Conservation (phyloP, 805 yeast species). For the Nakazawaea holstii region DNA sequence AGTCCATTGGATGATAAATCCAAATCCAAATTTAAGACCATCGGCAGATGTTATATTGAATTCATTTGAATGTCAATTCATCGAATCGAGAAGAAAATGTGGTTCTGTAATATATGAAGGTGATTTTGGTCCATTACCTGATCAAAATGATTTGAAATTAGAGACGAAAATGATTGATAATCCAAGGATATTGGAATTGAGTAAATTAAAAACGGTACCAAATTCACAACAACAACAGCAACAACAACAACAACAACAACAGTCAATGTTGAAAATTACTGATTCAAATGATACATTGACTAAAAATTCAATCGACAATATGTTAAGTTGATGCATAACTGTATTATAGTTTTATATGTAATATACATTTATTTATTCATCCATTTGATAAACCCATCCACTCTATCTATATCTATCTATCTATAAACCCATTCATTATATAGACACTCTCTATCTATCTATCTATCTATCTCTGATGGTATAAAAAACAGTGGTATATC, state of each 20-base stretch:
- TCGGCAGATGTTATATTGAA: slow-evolving; percentile 66
- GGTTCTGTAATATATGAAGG: slow-evolving; percentile 96
- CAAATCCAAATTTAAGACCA: slow-evolving; percentile 78
- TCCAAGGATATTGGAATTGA: slow-evolving; percentile 7
- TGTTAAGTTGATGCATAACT: not conserved
- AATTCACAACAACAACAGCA: too few species aligned
- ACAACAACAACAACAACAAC: not conserved
- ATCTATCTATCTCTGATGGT: too few species aligned
- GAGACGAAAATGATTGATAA: slow-evolving; percentile 12
- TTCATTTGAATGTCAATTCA: slow-evolving; percentile 67
- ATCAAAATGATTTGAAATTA: slow-evolving; percentile 18
- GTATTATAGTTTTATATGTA: not conserved
- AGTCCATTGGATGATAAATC: slow-evolving; percentile 86
- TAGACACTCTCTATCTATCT: too few species aligned
- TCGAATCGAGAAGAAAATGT: slow-evolving; percentile 76
- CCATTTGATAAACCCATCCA: not conserved
- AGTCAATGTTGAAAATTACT: not conserved
- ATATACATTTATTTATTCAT: not conserved
- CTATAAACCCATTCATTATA: too few species aligned
- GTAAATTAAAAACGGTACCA: not conserved
- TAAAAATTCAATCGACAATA: not conserved
- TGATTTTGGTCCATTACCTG: slow-evolving; percentile 82
- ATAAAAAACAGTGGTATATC: too few species aligned
- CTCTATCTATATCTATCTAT: too few species aligned
- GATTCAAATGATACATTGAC: slow-evolving; percentile 5